These are phyloP conservation scores for Pythium brachiatum DNA, from an alignment of 352 stramenopile genomes.

Conservation along the genomic window DNA sequence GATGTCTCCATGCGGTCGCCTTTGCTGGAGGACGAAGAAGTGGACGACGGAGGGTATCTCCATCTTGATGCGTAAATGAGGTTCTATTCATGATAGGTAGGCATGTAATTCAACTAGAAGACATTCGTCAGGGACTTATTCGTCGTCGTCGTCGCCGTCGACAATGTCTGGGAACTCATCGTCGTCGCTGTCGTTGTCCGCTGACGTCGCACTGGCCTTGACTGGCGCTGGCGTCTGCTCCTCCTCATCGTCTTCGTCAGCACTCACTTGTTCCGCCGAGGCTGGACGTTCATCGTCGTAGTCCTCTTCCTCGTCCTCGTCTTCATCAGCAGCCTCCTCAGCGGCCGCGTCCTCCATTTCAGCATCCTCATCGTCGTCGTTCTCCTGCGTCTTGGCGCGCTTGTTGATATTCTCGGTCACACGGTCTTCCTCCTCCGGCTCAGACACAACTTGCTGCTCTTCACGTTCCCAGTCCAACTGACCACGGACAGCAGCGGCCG, in stretches of 20 bases:
- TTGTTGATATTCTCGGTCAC: slow-evolving; percentile 9
- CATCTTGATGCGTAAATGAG: slow-evolving; percentile 35
- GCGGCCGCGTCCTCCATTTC: slow-evolving; percentile 26
- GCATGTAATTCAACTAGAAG: not conserved
- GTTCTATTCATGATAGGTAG: slow-evolving; percentile 5
- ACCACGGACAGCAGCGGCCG: slow-evolving; percentile 27
- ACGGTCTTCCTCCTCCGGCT: slow-evolving; percentile 11
- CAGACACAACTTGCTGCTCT: slow-evolving; percentile 8
- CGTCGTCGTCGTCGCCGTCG: slow-evolving; percentile 60
- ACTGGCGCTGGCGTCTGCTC: slow-evolving; percentile 12
- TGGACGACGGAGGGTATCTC: slow-evolving; percentile 45
- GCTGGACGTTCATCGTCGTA: slow-evolving; percentile 30
- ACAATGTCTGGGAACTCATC: slow-evolving; percentile 86
- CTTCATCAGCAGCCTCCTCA: slow-evolving; percentile 23
- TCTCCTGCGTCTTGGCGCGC: slow-evolving; percentile 30
- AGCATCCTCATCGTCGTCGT: slow-evolving; percentile 49
- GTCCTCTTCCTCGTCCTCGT: slow-evolving; percentile 30
- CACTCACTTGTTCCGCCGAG: not conserved
- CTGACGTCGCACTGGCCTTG: not conserved
- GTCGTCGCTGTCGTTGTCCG: slow-evolving; percentile 38
- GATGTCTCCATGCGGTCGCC: slow-evolving; percentile 69
- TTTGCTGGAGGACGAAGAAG: slow-evolving; percentile 42
- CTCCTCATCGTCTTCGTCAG: slow-evolving; percentile 24
- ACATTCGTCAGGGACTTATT: slow-evolving; percentile 23
- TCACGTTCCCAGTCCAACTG: slow-evolving; percentile 40